A percentile compares a stretch with the other conserved stretches of the same genome.
Conservation (phyloP, 2,329 filamentous ascomycete species). For the Niveomyces coronatus region DNA sequence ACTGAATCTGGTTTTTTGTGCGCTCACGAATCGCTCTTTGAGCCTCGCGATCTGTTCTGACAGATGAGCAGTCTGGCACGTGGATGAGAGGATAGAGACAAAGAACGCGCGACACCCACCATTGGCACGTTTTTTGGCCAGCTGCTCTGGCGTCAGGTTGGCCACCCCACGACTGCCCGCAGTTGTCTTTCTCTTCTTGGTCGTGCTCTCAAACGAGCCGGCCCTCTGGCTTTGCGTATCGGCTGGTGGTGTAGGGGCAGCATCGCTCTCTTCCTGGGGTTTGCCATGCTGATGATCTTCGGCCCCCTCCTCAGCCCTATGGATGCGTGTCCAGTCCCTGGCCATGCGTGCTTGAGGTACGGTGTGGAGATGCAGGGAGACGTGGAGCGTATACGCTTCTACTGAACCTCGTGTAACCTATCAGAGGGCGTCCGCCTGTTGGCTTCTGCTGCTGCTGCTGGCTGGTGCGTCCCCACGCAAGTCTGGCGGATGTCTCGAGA, state of each 20-base stretch:
- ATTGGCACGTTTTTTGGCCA: slow-evolving; percentile 55
- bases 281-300: slow-evolving; percentile 1
- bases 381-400: too few species aligned
- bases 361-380: too few species aligned
- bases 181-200: slow-evolving; percentile 37
- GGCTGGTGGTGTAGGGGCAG: neutral
- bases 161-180: slow-evolving; percentile 41
- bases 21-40: slow-evolving; percentile 77
- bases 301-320: neutral
- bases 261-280: slow-evolving; percentile 5
- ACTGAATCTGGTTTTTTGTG: slow-evolving; percentile 70
- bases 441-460: too few species aligned
- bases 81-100: neutral
- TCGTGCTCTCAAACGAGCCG: neutral
- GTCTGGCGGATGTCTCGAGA: too few species aligned
- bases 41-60: slow-evolving; percentile 59
- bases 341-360: too few species aligned
- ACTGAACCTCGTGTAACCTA: too few species aligned
- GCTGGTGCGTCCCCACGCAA: too few species aligned
- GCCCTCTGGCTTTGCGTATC: neutral
- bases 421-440: too few species aligned
- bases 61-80: neutral
- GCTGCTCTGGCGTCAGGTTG: slow-evolving; percentile 62
- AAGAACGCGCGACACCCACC: slow-evolving; percentile 32
- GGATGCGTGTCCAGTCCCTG: too few species aligned